Percentiles rank a stretch among this genome's conserved stretches.
Evolutionary conservation across 495 filamentous ascomycete genomes (phyloP).

Genomic region (Chaetomium tenue): DNA sequence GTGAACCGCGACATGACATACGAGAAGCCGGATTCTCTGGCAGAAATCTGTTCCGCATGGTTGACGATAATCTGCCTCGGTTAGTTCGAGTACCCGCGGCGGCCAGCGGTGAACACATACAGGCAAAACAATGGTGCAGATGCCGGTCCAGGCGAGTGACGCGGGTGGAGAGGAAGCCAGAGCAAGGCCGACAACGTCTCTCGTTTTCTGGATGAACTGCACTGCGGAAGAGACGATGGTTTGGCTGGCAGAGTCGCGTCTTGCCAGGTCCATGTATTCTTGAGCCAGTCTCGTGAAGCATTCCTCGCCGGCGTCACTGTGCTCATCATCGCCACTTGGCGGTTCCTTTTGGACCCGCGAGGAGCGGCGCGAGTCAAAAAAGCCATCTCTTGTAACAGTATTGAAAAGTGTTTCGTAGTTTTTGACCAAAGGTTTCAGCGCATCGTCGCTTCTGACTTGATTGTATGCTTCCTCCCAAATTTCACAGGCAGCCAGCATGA

Average conservation of each 20-base stretch:
- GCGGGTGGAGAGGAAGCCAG: slow-evolving; percentile 20
- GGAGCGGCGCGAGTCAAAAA: not conserved
- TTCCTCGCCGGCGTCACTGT: not conserved
- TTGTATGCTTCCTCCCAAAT: slow-evolving; percentile 26
- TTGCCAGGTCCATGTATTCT: slow-evolving; percentile 16
- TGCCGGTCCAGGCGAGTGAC: slow-evolving; percentile 26
- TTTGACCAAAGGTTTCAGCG: slow-evolving; percentile 18
- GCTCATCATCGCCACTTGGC: not conserved
- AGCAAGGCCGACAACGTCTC: slow-evolving; percentile 14
- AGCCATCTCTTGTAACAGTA: slow-evolving; percentile 1
- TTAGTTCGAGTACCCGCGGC: too few species aligned
- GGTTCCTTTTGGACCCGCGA: not conserved
- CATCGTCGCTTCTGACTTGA: slow-evolving; percentile 7
- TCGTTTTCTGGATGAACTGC: slow-evolving; percentile 24
- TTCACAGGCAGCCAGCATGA: slow-evolving; percentile 12
- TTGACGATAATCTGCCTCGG: too few species aligned
- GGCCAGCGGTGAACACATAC: too few species aligned
- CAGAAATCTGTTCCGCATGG: too few species aligned
- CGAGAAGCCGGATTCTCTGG: too few species aligned
- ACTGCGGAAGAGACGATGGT: slow-evolving; percentile 23
- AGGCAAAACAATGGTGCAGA: slow-evolving; percentile 14
- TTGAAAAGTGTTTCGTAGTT: slow-evolving; percentile 27
- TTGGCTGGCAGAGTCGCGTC: slow-evolving; percentile 7
- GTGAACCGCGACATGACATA: too few species aligned
- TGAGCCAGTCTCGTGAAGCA: slow-evolving; percentile 20